phyloP scores from a whole-genome alignment of 768 basidiomycete species.

The Nevesoporus exiguus region DNA sequence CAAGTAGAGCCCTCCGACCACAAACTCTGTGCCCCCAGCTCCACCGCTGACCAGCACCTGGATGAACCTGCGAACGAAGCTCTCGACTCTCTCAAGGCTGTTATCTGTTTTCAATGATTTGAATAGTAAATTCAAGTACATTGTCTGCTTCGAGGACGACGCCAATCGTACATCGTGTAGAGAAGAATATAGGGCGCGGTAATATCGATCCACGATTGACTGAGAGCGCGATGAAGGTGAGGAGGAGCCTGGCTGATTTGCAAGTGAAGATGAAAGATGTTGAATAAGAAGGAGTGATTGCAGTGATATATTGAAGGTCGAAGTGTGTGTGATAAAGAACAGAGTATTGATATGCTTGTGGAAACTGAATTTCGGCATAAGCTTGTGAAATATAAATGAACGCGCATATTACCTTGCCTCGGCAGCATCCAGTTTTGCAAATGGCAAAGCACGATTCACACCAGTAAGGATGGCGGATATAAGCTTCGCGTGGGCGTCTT shows the following conservation, averaged over 20 bases:
- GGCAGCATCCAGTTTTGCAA: constrained; percentile 74
- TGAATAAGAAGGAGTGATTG: constrained; percentile 89
- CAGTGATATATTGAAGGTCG: constrained; percentile 95
- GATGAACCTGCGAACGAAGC: constrained; percentile 78
- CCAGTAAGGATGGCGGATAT: constrained; percentile 91
- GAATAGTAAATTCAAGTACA: constrained; percentile 94
- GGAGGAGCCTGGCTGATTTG: constrained; percentile 39
- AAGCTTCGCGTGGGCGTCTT: constrained; percentile 76
- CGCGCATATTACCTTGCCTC: constrained; percentile 52
- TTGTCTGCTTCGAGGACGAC: constrained; percentile 87
- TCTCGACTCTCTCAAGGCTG: constrained; percentile 61
- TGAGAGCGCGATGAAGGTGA: constrained; percentile 40
- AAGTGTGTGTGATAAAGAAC: constrained; percentile 91
- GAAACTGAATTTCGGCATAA: constrained; percentile 46
- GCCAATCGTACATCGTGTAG: constrained; percentile 79
- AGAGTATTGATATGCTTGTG: constrained; percentile 87
- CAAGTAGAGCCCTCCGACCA: constrained; percentile 83
- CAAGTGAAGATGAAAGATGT: constrained; percentile 65
- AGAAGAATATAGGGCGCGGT: constrained; percentile 86
- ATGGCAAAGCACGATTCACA: constrained; percentile 92
- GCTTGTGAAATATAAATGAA: not conserved
- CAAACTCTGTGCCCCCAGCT: constrained; percentile 77
- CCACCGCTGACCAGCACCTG: constrained; percentile 73
- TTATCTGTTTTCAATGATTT: constrained; percentile 76
- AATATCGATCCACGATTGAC: constrained; percentile 62